phyloP scores from a whole-genome alignment of 1,139 yeast genomes.

The Sugiyamaella neomexicana region DNA sequence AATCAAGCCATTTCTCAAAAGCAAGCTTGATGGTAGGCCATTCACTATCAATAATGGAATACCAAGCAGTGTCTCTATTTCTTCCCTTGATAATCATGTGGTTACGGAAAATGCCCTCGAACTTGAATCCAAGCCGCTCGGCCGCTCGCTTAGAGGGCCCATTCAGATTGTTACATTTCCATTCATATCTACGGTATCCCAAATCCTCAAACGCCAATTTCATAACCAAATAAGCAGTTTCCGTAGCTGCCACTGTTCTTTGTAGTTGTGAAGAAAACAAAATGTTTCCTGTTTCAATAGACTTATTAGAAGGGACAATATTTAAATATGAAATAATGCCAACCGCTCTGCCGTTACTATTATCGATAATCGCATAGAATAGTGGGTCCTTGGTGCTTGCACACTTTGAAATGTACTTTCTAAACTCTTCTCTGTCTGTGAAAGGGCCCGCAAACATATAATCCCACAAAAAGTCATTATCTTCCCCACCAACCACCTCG shows the following conservation, averaged over 20 bases:
- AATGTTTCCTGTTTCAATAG: conserved; percentile 38
- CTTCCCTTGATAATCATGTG: conserved; percentile 36
- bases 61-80: conserved; percentile 40
- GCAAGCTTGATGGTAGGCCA: conserved; percentile 34
- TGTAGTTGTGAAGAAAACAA: conserved; percentile 34
- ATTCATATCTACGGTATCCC: conserved; percentile 39
- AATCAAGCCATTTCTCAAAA: conserved; percentile 34
- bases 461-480: conserved; percentile 27
- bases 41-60: conserved; percentile 37
- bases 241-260: conserved; percentile 37
- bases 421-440: conserved; percentile 19
- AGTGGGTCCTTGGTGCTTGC: conserved; percentile 22
- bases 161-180: conserved; percentile 40
- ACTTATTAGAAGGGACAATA: conserved; percentile 33
- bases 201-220: conserved; percentile 35
- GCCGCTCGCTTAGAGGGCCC: conserved; percentile 39
- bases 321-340: conserved; percentile 35
- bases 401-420: conserved; percentile 9
- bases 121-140: conserved; percentile 36
- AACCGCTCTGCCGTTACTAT: conserved; percentile 30
- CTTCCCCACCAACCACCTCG: conserved; percentile 18
- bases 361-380: conserved; percentile 32
- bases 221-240: conserved; percentile 36
- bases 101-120: conserved; percentile 39
- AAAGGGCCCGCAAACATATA: conserved; percentile 30